These are phyloP conservation scores for Mollisia scopiformis DNA, from an alignment of 2,329 filamentous ascomycete genomes.

Conservation along the genomic window DNA sequence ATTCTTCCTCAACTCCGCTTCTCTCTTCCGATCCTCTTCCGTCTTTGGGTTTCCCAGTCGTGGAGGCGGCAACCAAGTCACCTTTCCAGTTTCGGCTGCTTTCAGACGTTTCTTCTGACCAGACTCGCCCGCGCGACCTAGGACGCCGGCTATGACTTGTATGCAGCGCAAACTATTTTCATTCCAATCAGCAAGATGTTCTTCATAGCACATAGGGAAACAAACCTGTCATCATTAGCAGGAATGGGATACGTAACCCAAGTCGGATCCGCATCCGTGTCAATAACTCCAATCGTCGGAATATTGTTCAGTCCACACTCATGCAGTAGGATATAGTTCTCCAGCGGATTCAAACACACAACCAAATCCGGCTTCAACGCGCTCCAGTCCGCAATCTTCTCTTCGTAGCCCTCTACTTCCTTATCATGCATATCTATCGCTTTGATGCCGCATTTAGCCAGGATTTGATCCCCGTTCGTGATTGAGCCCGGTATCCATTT, in stretches of 20 bases:
- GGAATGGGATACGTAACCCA: conserved; percentile 97
- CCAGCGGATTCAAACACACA: conserved; percentile 87
- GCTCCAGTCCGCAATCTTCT: conserved; percentile 62
- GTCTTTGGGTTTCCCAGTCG: conserved; percentile 27
- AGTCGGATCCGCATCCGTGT: conserved; percentile 89
- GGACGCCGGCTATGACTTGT: conserved; percentile 79
- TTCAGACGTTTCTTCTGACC: conserved; percentile 71
- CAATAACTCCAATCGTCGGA: conserved; percentile 91
- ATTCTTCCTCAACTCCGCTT: not conserved
- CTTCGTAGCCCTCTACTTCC: conserved; percentile 62
- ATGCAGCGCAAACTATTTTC: conserved; percentile 72
- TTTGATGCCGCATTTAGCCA: conserved; percentile 69
- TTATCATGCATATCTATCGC: conserved; percentile 79
- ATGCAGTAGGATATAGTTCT: conserved; percentile 88
- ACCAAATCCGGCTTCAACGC: conserved; percentile 87
- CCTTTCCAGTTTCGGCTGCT: conserved; percentile 61
- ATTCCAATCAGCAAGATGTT: conserved; percentile 30
- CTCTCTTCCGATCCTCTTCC: not conserved
- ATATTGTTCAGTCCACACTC: conserved; percentile 89
- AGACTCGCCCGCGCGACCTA: conserved; percentile 81
- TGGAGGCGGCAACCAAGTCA: conserved; percentile 60
- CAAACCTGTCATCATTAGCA: conserved; percentile 90
- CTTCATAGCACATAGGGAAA: conserved; percentile 11
- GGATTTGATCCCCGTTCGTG: conserved; percentile 89
- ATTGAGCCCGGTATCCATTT: conserved; percentile 91